These are phyloP conservation scores for Fusarium newnesense DNA, from an alignment of 2,329 filamentous ascomycete species.

Conservation along the genomic window DNA sequence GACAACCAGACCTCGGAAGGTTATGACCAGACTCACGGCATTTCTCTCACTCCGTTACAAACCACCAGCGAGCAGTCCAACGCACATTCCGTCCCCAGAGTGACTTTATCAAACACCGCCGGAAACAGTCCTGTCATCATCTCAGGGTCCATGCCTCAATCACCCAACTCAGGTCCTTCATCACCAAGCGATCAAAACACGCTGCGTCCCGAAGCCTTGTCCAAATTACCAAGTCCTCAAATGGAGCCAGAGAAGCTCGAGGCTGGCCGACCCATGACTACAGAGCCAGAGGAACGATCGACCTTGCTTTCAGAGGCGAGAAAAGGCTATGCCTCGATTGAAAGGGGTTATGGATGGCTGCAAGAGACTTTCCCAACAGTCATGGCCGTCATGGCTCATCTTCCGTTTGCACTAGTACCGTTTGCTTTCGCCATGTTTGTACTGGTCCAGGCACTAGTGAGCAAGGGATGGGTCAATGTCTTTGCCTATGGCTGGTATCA, in stretches of 20 bases:
- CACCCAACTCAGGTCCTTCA: background rate
- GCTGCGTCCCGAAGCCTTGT: background rate
- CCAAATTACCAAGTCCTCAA: background rate
- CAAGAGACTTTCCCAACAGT: conserved; percentile 78
- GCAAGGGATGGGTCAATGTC: conserved; percentile 78
- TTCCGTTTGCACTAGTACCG: conserved; percentile 75
- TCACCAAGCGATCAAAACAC: background rate
- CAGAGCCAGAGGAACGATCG: conserved; percentile 30
- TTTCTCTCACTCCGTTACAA: background rate
- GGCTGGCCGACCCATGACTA: background rate
- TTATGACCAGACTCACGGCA: background rate
- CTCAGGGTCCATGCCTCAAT: conserved; percentile 1
- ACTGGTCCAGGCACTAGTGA: conserved; percentile 76
- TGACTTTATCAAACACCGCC: conserved; percentile 1
- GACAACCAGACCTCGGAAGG: background rate
- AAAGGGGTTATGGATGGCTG: conserved; percentile 63
- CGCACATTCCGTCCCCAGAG: background rate
- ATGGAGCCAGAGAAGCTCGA: background rate
- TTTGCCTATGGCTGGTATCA: conserved; percentile 80
- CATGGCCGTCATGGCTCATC: conserved; percentile 70
- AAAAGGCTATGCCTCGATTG: conserved; percentile 46
- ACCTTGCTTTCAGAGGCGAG: conserved; percentile 64
- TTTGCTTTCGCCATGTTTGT: conserved; percentile 82
- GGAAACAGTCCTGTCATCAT: conserved; percentile 11
- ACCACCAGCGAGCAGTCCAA: fast-evolving